phyloP scores from a whole-genome alignment of 305 asterid genomes.

The Plantago coronopus region DNA sequence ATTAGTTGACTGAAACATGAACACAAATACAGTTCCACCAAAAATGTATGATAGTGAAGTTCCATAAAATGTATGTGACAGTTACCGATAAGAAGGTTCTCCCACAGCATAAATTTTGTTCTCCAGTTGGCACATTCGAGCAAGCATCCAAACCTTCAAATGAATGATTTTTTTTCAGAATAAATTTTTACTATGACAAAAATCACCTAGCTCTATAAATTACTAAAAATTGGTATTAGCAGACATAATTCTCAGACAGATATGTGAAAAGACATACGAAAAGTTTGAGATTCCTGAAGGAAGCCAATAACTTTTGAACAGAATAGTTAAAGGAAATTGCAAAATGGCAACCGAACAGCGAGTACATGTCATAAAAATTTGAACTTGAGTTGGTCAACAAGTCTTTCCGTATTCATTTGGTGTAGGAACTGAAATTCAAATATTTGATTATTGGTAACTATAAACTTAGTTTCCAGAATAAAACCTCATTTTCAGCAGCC shows the following conservation, averaged over 20 bases:
- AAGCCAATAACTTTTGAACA: no score
- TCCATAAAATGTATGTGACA: slow-evolving; percentile 11
- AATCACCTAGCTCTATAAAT: slow-evolving; percentile 10
- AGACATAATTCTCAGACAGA: background rate
- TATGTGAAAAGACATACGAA: background rate
- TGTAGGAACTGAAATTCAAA: background rate
- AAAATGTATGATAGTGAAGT: no score
- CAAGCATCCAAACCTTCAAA: slow-evolving; percentile 86
- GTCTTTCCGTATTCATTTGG: no score
- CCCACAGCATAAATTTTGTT: slow-evolving; percentile 92
- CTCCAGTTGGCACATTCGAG: slow-evolving; percentile 93
- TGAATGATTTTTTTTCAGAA: slow-evolving; percentile 1
- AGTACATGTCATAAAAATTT: no score
- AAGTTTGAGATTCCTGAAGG: background rate
- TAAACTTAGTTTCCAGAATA: slow-evolving; percentile 10
- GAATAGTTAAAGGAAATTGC: no score
- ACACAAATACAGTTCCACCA: no score
- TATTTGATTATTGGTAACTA: slow-evolving; percentile 14
- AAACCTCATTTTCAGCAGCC: slow-evolving; percentile 89
- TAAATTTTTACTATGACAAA: slow-evolving; percentile 2
- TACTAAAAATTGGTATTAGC: background rate
- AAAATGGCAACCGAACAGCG: no score
- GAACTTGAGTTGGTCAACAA: no score
- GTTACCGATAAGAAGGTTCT: slow-evolving; percentile 85
- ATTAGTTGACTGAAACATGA: slow-evolving; percentile 8